Conservation (phyloP, 306 rosid genomes). For the Delonix regia region DNA sequence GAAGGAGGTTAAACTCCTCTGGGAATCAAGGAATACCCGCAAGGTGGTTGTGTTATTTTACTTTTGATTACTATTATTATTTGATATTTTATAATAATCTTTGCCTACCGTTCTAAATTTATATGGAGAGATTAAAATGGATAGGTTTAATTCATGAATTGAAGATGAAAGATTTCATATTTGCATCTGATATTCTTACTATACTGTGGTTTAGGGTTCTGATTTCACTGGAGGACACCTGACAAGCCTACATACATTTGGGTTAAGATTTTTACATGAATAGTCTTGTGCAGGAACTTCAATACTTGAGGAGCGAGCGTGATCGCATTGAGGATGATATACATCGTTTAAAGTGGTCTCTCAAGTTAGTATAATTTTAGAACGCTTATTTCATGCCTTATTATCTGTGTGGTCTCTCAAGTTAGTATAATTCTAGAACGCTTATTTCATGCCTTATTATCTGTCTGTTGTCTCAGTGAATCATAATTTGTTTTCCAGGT, state of each 20-base stretch:
- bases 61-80: neutral
- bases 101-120: neutral
- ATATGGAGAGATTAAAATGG: neutral
- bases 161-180: neutral
- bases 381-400: conserved; percentile 11
- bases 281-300: conserved; percentile 67
- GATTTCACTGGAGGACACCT: conserved; percentile 4
- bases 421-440: conserved; percentile 51
- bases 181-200: neutral
- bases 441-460: conserved; percentile 18
- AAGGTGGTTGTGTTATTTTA: conserved; percentile 57
- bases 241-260: neutral
- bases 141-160: neutral
- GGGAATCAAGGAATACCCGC: conserved; percentile 78
- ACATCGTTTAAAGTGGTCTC: conserved; percentile 81
- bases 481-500: conserved; percentile 50
- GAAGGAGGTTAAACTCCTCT: conserved; percentile 88
- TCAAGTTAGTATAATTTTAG: conserved; percentile 60
- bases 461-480: neutral
- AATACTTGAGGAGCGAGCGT: conserved; percentile 74
- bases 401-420: conserved; percentile 31
- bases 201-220: conserved; percentile 14
- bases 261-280: conserved; percentile 24
- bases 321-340: conserved; percentile 85
- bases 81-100: neutral